phyloP scores from a whole-genome alignment of 169 alveolate genomes.

The Neospora caninum region DNA sequence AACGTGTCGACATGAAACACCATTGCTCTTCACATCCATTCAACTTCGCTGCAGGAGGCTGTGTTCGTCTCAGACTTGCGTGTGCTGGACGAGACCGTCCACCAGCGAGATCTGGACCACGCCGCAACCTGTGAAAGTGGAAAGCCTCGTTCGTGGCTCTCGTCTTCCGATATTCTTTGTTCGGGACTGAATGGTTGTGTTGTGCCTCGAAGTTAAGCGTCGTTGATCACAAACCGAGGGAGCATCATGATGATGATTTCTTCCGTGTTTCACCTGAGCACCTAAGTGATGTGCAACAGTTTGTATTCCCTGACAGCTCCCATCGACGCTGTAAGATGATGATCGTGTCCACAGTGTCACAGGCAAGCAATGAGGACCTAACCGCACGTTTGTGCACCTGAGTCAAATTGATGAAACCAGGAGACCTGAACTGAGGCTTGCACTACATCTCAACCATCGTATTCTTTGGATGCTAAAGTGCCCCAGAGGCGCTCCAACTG shows the following conservation, averaged over 20 bases:
- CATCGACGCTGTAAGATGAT: not conserved
- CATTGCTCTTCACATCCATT: not conserved
- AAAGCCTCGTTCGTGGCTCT: not conserved
- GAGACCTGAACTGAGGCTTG: constrained; percentile 14
- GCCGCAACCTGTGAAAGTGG: too few relatives aligned
- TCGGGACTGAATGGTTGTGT: not conserved
- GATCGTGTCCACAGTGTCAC: not conserved
- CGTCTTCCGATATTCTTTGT: not conserved
- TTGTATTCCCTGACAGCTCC: constrained; percentile 52
- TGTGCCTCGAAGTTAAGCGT: not conserved
- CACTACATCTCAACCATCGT: too few relatives aligned
- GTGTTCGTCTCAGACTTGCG: not conserved
- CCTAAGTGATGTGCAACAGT: constrained; percentile 23
- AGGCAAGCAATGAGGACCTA: not conserved
- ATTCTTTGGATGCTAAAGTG: too few relatives aligned
- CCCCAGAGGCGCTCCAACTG: not conserved
- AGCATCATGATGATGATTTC: not conserved
- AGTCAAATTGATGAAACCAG: not conserved
- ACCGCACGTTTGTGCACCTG: not conserved
- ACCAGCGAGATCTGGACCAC: too few relatives aligned
- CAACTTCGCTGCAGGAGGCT: not conserved
- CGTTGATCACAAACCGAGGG: not conserved
- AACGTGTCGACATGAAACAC: constrained; percentile 41
- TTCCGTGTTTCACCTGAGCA: constrained; percentile 54
- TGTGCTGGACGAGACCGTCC: too few relatives aligned